Evolutionary conservation across 495 filamentous ascomycete genomes (phyloP).

Genomic region (Trichoderma reesei): DNA sequence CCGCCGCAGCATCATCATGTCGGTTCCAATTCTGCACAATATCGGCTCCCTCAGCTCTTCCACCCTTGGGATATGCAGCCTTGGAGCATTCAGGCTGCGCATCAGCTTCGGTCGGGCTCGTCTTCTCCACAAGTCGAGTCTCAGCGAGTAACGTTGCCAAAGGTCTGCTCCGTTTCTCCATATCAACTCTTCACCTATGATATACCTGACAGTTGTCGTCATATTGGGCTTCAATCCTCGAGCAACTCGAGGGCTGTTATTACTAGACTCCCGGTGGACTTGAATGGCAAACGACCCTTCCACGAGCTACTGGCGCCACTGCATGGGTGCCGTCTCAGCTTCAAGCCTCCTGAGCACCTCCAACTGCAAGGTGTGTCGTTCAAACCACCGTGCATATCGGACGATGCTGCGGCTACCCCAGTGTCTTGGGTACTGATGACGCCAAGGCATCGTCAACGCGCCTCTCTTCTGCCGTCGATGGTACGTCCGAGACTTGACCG

Average conservation of each 20-base stretch:
- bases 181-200: background rate
- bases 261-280: too few species aligned
- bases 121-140: background rate
- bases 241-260: too few species aligned
- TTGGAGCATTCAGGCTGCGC: background rate
- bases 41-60: background rate
- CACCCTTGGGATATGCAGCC: background rate
- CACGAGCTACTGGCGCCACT: background rate
- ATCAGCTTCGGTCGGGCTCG: constrained; percentile 5
- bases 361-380: background rate
- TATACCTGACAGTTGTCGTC: background rate
- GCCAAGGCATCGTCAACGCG: background rate
- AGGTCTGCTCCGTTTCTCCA: background rate
- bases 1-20: background rate
- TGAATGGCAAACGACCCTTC: too few species aligned
- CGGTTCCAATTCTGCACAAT: background rate
- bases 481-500: constrained; percentile 4
- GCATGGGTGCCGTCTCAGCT: background rate
- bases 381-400: background rate
- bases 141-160: constrained; percentile 4
- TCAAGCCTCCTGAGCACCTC: background rate
- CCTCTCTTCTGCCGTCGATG: background rate
- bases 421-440: background rate
- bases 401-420: background rate
- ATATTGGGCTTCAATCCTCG: background rate